Base-by-base conservation (phyloP, 306 rosid species). In the Geum urbanum region DNA sequence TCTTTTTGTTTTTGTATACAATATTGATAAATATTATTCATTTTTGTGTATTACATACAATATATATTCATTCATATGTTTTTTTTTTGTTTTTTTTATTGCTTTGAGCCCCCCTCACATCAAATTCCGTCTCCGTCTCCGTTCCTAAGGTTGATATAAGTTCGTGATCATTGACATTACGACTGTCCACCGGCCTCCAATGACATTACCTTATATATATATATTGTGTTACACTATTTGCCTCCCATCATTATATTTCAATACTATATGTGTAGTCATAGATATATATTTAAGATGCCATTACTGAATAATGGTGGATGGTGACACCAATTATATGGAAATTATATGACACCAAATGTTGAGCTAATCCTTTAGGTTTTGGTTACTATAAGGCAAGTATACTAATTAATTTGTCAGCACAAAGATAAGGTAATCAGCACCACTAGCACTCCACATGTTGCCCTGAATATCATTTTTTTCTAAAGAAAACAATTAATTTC, bases 231-330 rank as follows among this genome's bases (percentile, higher is more conserved):
- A 11, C 20, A 53, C 3, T 53, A 53, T 9, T 53, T 53, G 66
- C 53, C 53, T 71, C 41, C 53, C 49, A 65, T 77, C 76, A 39
- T 44, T 54, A 19, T 66, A 55, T 6, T 68, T 53, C 61, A 37
- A n/a, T 68, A 44, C 57, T 15, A 57, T 44, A 54, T 24, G 18
- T 64, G 35, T 43, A 9, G 7, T 19, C 45, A 11, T 70, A 32
- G 37, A 32, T 12, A 9, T 9, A 32, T 12, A 9, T 9, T 24
- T 24, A 32, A 7, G 63, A 41, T 19, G 10, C 1, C 48, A 8
- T 35, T 43, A 24, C 40, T 6, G 55, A 63, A 53, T 46, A 53
- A 46, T 24, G 66, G 48, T 57, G 77, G 58, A 49, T 66, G 46
- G 19, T 68, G 67, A 73, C 68, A 7, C 20, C 67, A 32, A 39